Conservation (phyloP, 768 basidiomycete genomes). For the Trametes gibbosa region DNA sequence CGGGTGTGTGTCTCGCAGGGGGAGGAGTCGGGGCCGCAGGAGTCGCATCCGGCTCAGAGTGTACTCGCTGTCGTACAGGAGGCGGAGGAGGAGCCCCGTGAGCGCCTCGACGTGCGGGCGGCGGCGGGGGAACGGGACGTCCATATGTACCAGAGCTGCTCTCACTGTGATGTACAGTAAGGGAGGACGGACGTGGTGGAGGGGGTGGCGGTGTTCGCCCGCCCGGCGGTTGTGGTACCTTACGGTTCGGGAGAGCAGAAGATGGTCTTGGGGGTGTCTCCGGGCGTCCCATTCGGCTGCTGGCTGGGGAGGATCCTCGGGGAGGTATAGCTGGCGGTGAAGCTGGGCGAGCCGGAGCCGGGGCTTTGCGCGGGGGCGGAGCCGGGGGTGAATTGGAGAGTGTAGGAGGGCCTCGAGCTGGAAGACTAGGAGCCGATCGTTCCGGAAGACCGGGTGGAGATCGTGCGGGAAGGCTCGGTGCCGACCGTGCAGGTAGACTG, state of each 20-base stretch:
- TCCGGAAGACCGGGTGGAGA: conserved; percentile 25
- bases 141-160: conserved; percentile 25
- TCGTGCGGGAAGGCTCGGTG: conserved; percentile 6
- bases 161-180: conserved; percentile 16
- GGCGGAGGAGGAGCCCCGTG: conserved; percentile 26
- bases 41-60: conserved; percentile 40
- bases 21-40: conserved; percentile 31
- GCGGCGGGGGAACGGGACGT: conserved; percentile 41
- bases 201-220: conserved; percentile 14
- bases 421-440: conserved; percentile 34
- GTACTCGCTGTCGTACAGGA: conserved; percentile 35
- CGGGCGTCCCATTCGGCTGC: conserved; percentile 20
- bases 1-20: conserved; percentile 3
- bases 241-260: conserved; percentile 23
- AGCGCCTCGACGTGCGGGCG: conserved; percentile 33
- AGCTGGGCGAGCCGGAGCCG: conserved; percentile 34
- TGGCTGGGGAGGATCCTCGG: conserved; percentile 17
- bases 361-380: conserved; percentile 34
- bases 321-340: conserved; percentile 31
- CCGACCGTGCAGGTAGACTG: conserved; percentile 1
- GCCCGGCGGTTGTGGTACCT: conserved; percentile 15
- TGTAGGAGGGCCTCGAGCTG: conserved; percentile 38
- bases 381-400: conserved; percentile 36
- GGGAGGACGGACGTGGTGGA: conserved; percentile 22
- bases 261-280: conserved; percentile 24